Percentiles rank a stretch among this genome's conserved stretches.
Evolutionary conservation across 2,329 filamentous ascomycete genomes (phyloP).

Genomic region (Hypoxylon sp.): DNA sequence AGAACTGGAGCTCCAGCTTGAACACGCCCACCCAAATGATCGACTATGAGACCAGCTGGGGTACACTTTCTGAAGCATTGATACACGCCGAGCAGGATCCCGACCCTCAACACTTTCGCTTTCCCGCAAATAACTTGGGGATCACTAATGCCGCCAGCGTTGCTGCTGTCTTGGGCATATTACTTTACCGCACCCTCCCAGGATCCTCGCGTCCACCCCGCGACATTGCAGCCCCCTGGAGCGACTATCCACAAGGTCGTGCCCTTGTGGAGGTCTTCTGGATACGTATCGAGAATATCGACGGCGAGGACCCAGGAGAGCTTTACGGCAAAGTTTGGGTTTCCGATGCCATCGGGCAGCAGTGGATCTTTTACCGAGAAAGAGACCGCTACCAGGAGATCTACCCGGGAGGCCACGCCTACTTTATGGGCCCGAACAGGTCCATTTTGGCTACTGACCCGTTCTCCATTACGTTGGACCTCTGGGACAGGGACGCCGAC

Average conservation of each 20-base stretch:
- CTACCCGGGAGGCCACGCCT: neutral
- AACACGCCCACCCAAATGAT: neutral
- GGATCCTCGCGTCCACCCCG: neutral
- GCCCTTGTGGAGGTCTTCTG: neutral
- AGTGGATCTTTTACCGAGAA: neutral
- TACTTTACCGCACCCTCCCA: neutral
- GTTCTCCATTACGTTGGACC: neutral
- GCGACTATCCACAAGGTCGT: neutral
- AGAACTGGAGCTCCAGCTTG: neutral
- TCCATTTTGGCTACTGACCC: neutral
- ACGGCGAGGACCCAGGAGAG: neutral
- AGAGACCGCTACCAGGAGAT: neutral
- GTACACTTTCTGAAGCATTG: neutral
- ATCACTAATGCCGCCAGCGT: slow-evolving; percentile 3
- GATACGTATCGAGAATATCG: neutral
- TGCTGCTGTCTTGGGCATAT: neutral
- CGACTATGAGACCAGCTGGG: neutral
- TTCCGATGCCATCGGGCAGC: neutral
- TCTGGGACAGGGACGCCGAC: neutral
- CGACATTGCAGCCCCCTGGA: neutral
- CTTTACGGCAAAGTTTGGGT: neutral
- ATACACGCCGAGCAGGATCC: slow-evolving; percentile 1
- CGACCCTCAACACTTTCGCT: neutral
- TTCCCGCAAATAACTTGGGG: neutral
- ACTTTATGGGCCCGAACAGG: no score